phyloP scores from a whole-genome alignment of 345 rosid genomes.

The Adansonia digitata region DNA sequence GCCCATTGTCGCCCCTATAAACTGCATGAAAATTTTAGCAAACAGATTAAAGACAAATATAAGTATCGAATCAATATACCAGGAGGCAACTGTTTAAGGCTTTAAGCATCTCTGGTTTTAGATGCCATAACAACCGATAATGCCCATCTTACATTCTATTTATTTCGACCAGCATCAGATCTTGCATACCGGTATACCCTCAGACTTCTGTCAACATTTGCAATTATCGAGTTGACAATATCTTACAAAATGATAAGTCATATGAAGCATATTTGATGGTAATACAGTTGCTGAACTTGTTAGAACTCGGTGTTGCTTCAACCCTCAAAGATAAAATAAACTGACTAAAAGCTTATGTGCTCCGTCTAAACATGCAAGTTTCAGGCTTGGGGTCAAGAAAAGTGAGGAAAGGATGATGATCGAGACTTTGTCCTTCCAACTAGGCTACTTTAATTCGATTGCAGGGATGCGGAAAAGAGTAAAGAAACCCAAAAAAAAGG shows the following conservation, averaged over 20 bases:
- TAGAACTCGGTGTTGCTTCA: background rate
- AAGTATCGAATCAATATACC: background rate
- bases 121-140: background rate
- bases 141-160: background rate
- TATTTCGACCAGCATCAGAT: background rate
- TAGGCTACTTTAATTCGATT: background rate
- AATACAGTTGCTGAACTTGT: background rate
- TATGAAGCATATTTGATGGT: background rate
- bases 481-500: background rate
- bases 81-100: background rate
- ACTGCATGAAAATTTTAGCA: constrained; percentile 40
- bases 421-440: background rate
- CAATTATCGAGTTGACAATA: background rate
- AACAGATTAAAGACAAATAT: background rate
- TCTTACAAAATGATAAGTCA: background rate
- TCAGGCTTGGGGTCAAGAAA: background rate
- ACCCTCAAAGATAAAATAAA: background rate
- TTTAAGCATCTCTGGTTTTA: background rate
- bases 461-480: background rate
- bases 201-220: background rate
- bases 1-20: constrained; percentile 91
- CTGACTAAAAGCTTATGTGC: background rate
- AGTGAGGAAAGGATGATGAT: background rate
- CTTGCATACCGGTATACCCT: background rate
- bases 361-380: background rate